phyloP scores from a whole-genome alignment of 768 basidiomycete genomes.

The Lactarius quietus region DNA sequence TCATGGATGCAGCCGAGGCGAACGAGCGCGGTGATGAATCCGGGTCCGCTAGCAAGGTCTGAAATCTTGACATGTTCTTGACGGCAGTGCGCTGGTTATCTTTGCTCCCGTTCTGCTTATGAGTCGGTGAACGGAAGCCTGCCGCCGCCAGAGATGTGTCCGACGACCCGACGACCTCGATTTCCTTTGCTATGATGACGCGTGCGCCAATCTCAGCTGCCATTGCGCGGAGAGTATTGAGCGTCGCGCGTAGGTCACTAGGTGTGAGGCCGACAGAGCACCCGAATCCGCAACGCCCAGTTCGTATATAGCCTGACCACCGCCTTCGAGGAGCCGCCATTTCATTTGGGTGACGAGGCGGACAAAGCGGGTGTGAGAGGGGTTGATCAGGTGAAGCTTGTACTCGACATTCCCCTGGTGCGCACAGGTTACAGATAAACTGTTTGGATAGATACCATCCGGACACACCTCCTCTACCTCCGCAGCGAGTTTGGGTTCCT shows the following conservation, averaged over 20 bases:
- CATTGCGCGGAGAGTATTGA: slow-evolving; percentile 91
- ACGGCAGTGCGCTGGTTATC: slow-evolving; percentile 4
- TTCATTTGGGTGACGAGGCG: slow-evolving; percentile 93
- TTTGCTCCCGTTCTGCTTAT: slow-evolving; percentile 31
- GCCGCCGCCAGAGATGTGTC: slow-evolving; percentile 37
- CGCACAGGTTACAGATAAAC: not conserved
- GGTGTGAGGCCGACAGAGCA: slow-evolving; percentile 75
- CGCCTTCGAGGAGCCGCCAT: slow-evolving; percentile 71
- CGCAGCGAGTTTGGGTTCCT: slow-evolving; percentile 57
- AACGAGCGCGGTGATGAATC: slow-evolving; percentile 16
- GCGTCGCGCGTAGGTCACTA: slow-evolving; percentile 70
- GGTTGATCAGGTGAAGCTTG: slow-evolving; percentile 84
- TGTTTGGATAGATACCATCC: not conserved
- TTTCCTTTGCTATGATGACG: slow-evolving; percentile 86
- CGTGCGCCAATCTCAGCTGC: slow-evolving; percentile 91
- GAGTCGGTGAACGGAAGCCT: slow-evolving; percentile 36
- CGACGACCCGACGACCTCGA: slow-evolving; percentile 63
- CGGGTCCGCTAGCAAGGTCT: not conserved
- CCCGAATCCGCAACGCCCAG: slow-evolving; percentile 79
- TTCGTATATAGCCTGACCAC: slow-evolving; percentile 55
- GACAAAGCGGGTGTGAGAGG: slow-evolving; percentile 69
- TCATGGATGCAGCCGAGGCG: slow-evolving; percentile 1
- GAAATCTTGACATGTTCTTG: not conserved
- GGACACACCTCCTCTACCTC: slow-evolving; percentile 61
- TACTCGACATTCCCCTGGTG: slow-evolving; percentile 90